Evolutionary conservation across 257 asterid genomes (phyloP), one percentile per base, ranked within the genome.

Genomic region (Fraxinus americana): DNA sequence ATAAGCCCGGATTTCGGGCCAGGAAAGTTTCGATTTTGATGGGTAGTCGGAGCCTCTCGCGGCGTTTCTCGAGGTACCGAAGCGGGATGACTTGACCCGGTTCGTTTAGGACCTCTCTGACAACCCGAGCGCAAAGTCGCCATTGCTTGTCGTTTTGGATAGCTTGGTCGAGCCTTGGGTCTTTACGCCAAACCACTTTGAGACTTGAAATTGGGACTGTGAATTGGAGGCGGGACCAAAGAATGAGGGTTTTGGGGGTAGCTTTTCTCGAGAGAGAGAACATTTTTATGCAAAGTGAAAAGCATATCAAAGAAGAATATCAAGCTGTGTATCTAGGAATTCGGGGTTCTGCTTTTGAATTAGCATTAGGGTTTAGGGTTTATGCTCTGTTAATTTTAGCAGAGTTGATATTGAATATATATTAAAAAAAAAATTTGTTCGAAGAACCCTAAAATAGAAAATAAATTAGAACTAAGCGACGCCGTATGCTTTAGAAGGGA

Each of bases 51-150:
- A 92, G 93, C 75, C 94, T 88, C 83, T 91, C 89, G 39, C 98
- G 97, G 72, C 98, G 98, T 71, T 87, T 93, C n/a, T 86, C 90
- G 16, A 93, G 74, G 85, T 92, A 93, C 7, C 86, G 87, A 70
- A 91, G 91, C 2, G 92, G 79, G 73, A 96, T 96, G 9, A 85
- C 97, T 84, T 87, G 94, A 36, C 97, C 97, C 36, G 99, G 99
- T 78, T 93, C 98, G 83, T 96, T 96, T 21, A 93, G 45, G 32
- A 93, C 97, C 86, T 92, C 99, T 48, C 88, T 86, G 73, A 92
- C 97, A 35, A 93, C 92, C 67, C 94, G 89, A 12, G 89, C 86
- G 67, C 95, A 90, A 65, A 88, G 94, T 74, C 93, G 88, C 95
- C 97, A 93, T 80, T 83, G 86, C 81, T 93, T 93, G 85, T 93